These are phyloP conservation scores for Diaporthe vaccinii DNA, from an alignment of 2,329 filamentous ascomycete species.

Conservation along the genomic window DNA sequence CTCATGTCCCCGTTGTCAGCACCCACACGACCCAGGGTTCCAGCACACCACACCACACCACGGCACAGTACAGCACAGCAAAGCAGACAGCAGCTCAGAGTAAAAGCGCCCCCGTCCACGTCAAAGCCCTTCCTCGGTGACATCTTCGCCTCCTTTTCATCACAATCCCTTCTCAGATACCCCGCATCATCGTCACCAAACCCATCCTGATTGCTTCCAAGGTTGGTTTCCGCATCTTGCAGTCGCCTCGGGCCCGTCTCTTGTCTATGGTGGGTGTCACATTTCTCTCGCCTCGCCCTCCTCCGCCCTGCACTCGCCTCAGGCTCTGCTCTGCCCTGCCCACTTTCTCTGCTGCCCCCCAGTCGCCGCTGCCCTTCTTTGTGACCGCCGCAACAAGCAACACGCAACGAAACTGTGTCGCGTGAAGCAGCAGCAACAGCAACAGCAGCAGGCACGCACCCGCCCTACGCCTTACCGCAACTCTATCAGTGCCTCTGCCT, in stretches of 20 bases:
- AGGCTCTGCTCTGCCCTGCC: constrained; percentile 11
- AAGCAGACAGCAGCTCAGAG: constrained; percentile 19
- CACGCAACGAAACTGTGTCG: constrained; percentile 36
- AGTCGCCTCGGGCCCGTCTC: constrained; percentile 13
- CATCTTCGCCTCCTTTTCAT: constrained; percentile 36
- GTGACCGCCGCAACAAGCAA: constrained; percentile 29
- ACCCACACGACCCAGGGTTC: constrained; percentile 9
- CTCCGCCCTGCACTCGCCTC: constrained; percentile 5
- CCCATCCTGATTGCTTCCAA: constrained; percentile 34
- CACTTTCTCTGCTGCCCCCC: constrained; percentile 15
- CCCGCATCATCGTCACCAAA: constrained; percentile 37
- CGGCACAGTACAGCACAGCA: background rate
- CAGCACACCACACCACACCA: constrained; percentile 32
- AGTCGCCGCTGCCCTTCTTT: constrained; percentile 34
- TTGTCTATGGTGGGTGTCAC: constrained; percentile 31
- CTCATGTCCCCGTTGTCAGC: constrained; percentile 25
- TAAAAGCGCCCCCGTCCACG: constrained; percentile 30
- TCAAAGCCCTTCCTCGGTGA: constrained; percentile 36
- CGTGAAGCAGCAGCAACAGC: constrained; percentile 26
- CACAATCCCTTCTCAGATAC: constrained; percentile 37
- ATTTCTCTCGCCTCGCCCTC: constrained; percentile 20
- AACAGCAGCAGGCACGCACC: constrained; percentile 19
- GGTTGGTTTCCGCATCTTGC: constrained; percentile 26
- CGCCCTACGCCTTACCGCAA: constrained; percentile 24
- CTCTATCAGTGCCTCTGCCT: constrained; percentile 25